Percentiles rank a stretch among this genome's conserved stretches.
phyloP scores from a whole-genome alignment of 179 eudicot species.

The Silene vulgaris region DNA sequence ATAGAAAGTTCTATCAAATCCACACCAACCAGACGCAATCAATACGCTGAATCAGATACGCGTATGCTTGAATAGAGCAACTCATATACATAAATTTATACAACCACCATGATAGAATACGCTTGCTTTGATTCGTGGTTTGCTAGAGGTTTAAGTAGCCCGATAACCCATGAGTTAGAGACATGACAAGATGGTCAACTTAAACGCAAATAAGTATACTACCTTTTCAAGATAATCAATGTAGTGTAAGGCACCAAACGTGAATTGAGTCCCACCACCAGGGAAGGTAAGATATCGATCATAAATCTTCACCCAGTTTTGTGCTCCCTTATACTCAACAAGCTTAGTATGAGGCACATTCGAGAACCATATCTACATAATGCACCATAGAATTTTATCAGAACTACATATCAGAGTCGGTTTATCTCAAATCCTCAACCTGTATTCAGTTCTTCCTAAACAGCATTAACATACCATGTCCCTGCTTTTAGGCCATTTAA shows the following conservation, averaged over 20 bases:
- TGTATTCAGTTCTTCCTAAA: not conserved
- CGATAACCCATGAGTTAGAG: not conserved
- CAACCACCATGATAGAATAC: not conserved
- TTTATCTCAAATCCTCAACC: not conserved
- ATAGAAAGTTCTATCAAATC: not conserved
- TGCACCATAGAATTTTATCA: constrained; percentile 17
- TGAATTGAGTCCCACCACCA: constrained; percentile 49
- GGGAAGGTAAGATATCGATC: constrained; percentile 40
- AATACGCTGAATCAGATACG: not conserved
- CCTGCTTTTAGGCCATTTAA: constrained; percentile 49
- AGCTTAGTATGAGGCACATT: constrained; percentile 45
- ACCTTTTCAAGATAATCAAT: constrained; percentile 35
- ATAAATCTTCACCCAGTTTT: constrained; percentile 41
- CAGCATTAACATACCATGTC: constrained; percentile 34
- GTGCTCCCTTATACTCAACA: constrained; percentile 33
- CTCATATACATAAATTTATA: no score
- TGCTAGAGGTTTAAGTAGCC: not conserved
- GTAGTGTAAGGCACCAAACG: constrained; percentile 35
- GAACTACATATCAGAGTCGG: not conserved
- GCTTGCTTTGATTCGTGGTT: not conserved
- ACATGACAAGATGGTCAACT: constrained; percentile 2
- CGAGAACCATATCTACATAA: constrained; percentile 38
- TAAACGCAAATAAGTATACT: constrained; percentile 3
- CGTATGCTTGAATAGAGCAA: not conserved
- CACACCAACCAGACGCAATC: not conserved